Evolutionary conservation across 2,329 filamentous ascomycete species (phyloP).

Genomic region (Stagonosporopsis rhizophila): DNA sequence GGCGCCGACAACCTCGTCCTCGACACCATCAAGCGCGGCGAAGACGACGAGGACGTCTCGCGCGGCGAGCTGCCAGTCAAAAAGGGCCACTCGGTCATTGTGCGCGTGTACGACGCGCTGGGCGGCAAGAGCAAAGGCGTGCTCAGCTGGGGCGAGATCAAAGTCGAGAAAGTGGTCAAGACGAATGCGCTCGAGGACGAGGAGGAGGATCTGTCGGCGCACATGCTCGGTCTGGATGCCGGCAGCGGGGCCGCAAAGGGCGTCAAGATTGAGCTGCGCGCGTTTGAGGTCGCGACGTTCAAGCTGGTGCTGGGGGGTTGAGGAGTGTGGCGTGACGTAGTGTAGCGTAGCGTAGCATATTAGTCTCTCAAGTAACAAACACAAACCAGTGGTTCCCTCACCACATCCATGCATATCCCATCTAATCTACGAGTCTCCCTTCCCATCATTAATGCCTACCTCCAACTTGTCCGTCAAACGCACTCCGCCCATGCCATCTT

Average conservation of each 20-base stretch:
- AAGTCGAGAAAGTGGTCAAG: conserved; percentile 79
- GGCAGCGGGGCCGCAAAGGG: conserved; percentile 48
- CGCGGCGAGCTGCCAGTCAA: conserved; percentile 63
- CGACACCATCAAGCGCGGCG: conserved; percentile 88
- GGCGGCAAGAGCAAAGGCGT: conserved; percentile 79
- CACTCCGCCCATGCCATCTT: too few species aligned
- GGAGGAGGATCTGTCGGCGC: conserved; percentile 58
- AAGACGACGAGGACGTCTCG: conserved; percentile 62
- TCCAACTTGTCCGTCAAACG: too few species aligned
- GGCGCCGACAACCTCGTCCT: conserved; percentile 74
- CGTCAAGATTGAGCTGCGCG: conserved; percentile 64
- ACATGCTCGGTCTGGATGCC: conserved; percentile 3
- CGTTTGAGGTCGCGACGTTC: conserved; percentile 87
- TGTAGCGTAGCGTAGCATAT: too few species aligned
- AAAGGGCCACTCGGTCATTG: conserved; percentile 78
- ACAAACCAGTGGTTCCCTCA: too few species aligned
- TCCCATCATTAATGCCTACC: too few species aligned
- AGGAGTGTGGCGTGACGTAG: too few species aligned
- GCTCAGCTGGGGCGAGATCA: conserved; percentile 69
- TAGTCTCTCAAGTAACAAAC: too few species aligned
- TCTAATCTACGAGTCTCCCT: too few species aligned
- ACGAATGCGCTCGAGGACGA: conserved; percentile 91
- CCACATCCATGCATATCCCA: too few species aligned
- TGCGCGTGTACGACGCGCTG: conserved; percentile 87
- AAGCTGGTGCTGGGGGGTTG: conserved; percentile 57